These are phyloP conservation scores for Oxyria digyna DNA, from an alignment of 148 eudicot genomes.

Conservation along the genomic window DNA sequence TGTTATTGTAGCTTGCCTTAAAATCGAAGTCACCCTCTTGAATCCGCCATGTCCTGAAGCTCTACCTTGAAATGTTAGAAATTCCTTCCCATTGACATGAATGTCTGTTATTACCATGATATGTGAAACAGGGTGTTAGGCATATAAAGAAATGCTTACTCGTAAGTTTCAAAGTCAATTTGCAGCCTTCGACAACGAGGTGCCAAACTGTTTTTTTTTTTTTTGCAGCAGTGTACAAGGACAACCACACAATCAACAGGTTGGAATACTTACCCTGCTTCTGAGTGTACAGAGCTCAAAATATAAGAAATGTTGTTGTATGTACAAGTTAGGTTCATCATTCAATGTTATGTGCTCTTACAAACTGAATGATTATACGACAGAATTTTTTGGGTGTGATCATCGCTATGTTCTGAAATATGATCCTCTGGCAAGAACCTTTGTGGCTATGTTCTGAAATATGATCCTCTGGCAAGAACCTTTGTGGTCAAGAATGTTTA, in stretches of 20 bases:
- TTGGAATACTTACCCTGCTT: slow-evolving; percentile 34
- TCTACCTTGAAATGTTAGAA: slow-evolving; percentile 47
- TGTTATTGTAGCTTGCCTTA: slow-evolving; percentile 72
- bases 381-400: too few species aligned
- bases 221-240: slow-evolving; percentile 43
- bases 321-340: too few species aligned
- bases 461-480: too few species aligned
- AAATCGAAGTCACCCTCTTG: slow-evolving; percentile 57
- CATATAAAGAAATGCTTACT: slow-evolving; percentile 45
- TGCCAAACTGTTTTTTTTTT: slow-evolving; percentile 32
- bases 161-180: slow-evolving; percentile 76
- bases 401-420: too few species aligned
- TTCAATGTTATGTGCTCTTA: too few species aligned
- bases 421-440: too few species aligned
- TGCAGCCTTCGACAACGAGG: slow-evolving; percentile 26
- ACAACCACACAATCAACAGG: neutral
- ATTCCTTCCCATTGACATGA: slow-evolving; percentile 29
- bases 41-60: slow-evolving; percentile 47
- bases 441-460: too few species aligned
- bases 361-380: too few species aligned
- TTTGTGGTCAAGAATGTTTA: too few species aligned
- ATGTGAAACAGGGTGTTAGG: too few species aligned
- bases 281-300: slow-evolving; percentile 70
- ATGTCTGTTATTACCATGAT: neutral
- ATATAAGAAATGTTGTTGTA: too few species aligned